phyloP scores from a whole-genome alignment of 345 rosid species.

The Eucalyptus curtisii region DNA sequence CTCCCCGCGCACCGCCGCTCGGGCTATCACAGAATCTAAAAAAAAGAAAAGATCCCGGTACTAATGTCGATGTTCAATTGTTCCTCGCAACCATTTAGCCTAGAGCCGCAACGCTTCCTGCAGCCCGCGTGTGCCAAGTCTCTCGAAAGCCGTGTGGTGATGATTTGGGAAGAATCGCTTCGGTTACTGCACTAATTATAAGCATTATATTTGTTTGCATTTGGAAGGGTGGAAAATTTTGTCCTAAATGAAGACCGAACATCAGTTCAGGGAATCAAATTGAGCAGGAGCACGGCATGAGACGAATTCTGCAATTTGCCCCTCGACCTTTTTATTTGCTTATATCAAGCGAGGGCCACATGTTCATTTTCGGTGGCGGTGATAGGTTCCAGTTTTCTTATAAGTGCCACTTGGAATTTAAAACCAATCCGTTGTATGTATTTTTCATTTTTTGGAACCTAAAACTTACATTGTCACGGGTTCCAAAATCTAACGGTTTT shows the following conservation, averaged over 20 bases:
- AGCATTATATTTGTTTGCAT: too few species aligned
- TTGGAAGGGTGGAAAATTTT: too few species aligned
- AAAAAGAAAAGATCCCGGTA: too few species aligned
- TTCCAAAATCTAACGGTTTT: too few species aligned
- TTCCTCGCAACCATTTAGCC: neutral
- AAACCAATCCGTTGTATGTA: fast-evolving
- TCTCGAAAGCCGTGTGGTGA: neutral
- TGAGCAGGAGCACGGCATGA: neutral
- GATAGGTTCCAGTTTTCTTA: too few species aligned
- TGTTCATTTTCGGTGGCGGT: fast-evolving
- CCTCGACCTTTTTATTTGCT: neutral
- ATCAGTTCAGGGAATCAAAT: neutral
- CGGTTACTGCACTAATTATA: too few species aligned
- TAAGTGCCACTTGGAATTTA: fast-evolving
- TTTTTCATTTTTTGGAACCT: fast-evolving
- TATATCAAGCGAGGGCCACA: fast-evolving
- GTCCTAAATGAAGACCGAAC: too few species aligned
- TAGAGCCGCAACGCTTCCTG: too few species aligned
- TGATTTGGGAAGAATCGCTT: neutral
- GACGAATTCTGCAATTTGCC: neutral
- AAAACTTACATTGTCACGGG: fast-evolving
- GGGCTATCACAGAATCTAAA: too few species aligned
- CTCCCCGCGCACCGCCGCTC: too few species aligned
- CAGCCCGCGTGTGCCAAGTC: neutral
- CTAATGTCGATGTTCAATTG: too few species aligned